A percentile compares a stretch with the other conserved stretches of the same genome.
phyloP scores from a whole-genome alignment of 306 rosid species.

The Lotus japonicus region DNA sequence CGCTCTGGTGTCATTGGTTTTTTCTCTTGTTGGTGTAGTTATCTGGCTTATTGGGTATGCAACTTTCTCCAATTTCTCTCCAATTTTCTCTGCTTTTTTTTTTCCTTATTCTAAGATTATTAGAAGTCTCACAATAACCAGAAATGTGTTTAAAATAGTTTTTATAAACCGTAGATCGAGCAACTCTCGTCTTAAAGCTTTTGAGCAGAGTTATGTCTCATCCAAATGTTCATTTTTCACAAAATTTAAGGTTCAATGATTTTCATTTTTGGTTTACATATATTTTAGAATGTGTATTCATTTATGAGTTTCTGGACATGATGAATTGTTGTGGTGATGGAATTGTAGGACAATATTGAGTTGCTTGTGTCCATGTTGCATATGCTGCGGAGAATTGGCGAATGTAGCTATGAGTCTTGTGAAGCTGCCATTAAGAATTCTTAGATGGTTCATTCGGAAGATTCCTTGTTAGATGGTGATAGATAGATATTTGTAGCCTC shows the following conservation, averaged over 20 bases:
- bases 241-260: too few relatives aligned
- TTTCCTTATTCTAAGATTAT: too few relatives aligned
- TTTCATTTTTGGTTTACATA: too few relatives aligned
- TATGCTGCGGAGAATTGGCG: conserved; percentile 39
- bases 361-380: conserved; percentile 79
- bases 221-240: too few relatives aligned
- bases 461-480: conserved; percentile 54
- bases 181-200: too few relatives aligned
- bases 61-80: neutral
- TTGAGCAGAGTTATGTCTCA: too few relatives aligned
- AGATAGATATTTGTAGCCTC: neutral
- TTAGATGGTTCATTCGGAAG: conserved; percentile 47
- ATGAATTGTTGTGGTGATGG: neutral
- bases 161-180: too few relatives aligned
- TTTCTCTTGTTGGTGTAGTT: conserved; percentile 51
- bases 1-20: conserved; percentile 45
- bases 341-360: conserved; percentile 52
- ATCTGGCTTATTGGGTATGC: conserved; percentile 65
- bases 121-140: too few relatives aligned
- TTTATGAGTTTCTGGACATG: neutral
- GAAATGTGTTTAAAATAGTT: too few relatives aligned
- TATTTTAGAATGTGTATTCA: too few relatives aligned
- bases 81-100: neutral
- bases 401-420: conserved; percentile 50
- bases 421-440: conserved; percentile 51